phyloP scores from a whole-genome alignment of 1,284 basidiomycete species.

The Stygiomarasmius scandens region DNA sequence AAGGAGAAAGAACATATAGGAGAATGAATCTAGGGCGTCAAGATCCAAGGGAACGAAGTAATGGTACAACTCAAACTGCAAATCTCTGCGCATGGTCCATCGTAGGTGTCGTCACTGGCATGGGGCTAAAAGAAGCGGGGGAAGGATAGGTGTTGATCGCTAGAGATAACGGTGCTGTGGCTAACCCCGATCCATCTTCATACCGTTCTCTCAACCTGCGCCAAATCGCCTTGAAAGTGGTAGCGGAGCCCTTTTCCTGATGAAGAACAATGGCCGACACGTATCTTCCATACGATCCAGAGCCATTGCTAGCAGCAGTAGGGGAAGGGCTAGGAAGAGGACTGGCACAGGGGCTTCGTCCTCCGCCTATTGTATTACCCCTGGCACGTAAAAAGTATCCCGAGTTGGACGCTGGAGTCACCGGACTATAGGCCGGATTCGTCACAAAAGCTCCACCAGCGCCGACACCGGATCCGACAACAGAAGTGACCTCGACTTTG shows the following conservation, averaged over 20 bases:
- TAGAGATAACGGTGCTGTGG: neutral
- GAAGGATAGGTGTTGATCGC: constrained; percentile 23
- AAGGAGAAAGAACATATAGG: neutral
- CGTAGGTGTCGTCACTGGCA: constrained; percentile 41
- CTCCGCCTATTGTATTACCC: constrained; percentile 8
- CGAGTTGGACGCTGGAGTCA: constrained; percentile 1
- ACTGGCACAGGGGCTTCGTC: constrained; percentile 6
- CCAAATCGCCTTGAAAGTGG: constrained; percentile 79
- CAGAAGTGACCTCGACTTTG: constrained; percentile 43
- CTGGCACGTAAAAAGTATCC: constrained; percentile 9
- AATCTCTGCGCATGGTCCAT: constrained; percentile 33
- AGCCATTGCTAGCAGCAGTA: constrained; percentile 13
- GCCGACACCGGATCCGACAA: constrained; percentile 20
- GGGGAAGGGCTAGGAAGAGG: constrained; percentile 14
- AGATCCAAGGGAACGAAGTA: neutral
- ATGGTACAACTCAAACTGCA: constrained; percentile 12
- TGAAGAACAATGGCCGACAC: constrained; percentile 64
- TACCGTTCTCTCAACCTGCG: constrained; percentile 64
- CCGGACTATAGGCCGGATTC: constrained; percentile 14
- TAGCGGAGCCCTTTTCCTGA: constrained; percentile 87
- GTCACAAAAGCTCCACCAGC: constrained; percentile 13
- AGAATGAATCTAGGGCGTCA: neutral
- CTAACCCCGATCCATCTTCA: constrained; percentile 26
- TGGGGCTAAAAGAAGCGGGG: constrained; percentile 39
- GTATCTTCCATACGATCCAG: constrained; percentile 57